Base-by-base conservation (phyloP, 495 filamentous ascomycete species). In the Polyplosphaeria fusca region DNA sequence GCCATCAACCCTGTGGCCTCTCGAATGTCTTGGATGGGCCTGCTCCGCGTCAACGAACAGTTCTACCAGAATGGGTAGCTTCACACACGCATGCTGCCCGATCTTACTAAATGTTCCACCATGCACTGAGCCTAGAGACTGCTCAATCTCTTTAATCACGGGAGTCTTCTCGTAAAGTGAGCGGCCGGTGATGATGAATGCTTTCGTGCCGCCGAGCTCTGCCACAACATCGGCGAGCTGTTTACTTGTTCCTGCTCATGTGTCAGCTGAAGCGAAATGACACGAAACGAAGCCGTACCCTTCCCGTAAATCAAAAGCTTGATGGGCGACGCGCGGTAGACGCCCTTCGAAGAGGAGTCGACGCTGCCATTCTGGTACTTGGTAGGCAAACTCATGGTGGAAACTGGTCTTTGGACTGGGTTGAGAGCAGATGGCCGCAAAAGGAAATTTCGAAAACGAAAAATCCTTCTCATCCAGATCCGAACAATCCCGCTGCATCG, bases 111-210 rank as follows among this genome's bases (percentile, higher is more conserved):
- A 65, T 23, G 65, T 68, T 7, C 58, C 62, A 4, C 63, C 65
- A 47, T 68, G 58, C 4, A 56, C 42, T 5, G 53, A 38, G 16
- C 61, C 58, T 14, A 68, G 46, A 18, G 54, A 53, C 30, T 51
- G 46, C 35, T 68, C 61, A 18, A 68, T 49, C 12, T 61, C 42
- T 19, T 59, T 65, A 37, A 68, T 63, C 0, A 68, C 52, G 2
- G 65, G 58, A 24, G 65, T 65, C 26, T 63, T 68, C 32, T 58
- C 32, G 38, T 61, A 61, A 3, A 68, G 58, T 19, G 65, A 68
- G n/a, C 52, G 58, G 9, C 65, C 65, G 14, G 65, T 68, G 11
- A 68, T 65, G 50, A 68, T 68, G 51, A 65, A 68, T 1, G 58
- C 65, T 52, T 68, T 68, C 16, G 62, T 62, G 7, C 59, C 52